Percentiles rank a stretch among this genome's conserved stretches.
Conservation (phyloP, 257 asterid genomes). For the Penstemon newberryi region DNA sequence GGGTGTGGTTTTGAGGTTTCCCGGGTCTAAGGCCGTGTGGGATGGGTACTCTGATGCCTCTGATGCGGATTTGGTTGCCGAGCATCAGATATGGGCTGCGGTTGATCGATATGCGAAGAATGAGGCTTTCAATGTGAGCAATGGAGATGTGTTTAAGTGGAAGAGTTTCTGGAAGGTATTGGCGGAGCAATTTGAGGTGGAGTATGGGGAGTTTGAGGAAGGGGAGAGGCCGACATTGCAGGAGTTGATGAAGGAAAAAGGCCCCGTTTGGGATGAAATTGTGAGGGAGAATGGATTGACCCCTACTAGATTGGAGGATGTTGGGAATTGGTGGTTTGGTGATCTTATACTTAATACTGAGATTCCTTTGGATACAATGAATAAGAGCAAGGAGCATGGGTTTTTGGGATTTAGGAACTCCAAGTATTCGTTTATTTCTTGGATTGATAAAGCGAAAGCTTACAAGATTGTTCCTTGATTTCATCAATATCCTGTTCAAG, state of each 20-base stretch:
- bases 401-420: conserved; percentile 35
- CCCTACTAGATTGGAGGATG: conserved; percentile 24
- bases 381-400: conserved; percentile 38
- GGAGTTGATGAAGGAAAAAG: conserved; percentile 37
- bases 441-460: conserved; percentile 33
- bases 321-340: conserved; percentile 33
- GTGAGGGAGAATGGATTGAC: conserved; percentile 28
- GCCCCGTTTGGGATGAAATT: conserved; percentile 31
- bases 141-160: conserved; percentile 42
- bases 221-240: conserved; percentile 15
- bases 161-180: conserved; percentile 29
- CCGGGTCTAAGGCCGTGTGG: conserved; percentile 38
- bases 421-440: conserved; percentile 20
- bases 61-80: conserved; percentile 42
- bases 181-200: conserved; percentile 31
- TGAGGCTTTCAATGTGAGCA: conserved; percentile 39
- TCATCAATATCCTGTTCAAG: conserved; percentile 71
- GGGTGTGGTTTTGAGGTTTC: conserved; percentile 31
- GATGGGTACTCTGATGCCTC: conserved; percentile 33
- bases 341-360: conserved; percentile 16
- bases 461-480: conserved; percentile 29
- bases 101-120: conserved; percentile 37
- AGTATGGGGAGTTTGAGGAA: conserved; percentile 26
- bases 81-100: conserved; percentile 37
- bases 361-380: conserved; percentile 24